These are phyloP conservation scores for Begonia fuchsioides DNA, from an alignment of 306 rosid genomes.

Conservation along the genomic window DNA sequence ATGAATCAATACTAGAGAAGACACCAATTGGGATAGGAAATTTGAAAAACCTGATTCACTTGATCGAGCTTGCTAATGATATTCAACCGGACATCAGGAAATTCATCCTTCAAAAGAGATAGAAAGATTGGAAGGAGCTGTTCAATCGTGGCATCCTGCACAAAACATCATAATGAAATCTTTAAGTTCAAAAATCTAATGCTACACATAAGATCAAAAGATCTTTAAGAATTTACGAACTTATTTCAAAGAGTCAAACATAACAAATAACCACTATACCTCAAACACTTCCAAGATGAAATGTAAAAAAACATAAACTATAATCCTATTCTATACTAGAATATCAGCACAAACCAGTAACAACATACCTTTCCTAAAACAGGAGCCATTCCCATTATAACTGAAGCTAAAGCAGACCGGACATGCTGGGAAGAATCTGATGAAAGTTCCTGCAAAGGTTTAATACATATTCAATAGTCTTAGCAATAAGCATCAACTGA, in stretches of 20 bases:
- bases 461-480: not conserved
- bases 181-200: conserved; percentile 1
- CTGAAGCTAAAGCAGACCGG: conserved; percentile 96
- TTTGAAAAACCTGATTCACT: conserved; percentile 76
- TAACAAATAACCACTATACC: too few relatives aligned
- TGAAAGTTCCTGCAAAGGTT: conserved; percentile 66
- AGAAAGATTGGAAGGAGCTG: conserved; percentile 98
- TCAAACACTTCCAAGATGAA: too few relatives aligned
- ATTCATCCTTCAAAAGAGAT: conserved; percentile 90
- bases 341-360: too few relatives aligned
- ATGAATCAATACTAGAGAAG: too few relatives aligned
- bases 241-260: not conserved
- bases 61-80: conserved; percentile 99
- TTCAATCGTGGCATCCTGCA: conserved; percentile 93
- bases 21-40: not conserved
- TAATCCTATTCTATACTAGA: too few relatives aligned
- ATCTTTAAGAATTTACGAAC: not conserved
- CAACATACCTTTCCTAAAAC: conserved; percentile 75
- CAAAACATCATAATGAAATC: conserved; percentile 19
- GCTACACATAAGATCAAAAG: not conserved
- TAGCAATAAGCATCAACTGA: not conserved
- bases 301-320: too few relatives aligned
- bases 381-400: conserved; percentile 98
- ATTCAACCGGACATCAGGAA: conserved; percentile 94
- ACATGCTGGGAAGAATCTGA: conserved; percentile 99